A percentile compares a stretch with the other conserved stretches of the same genome.
Conservation (phyloP, 202 grass and related monocot species). For the Carex sylvatica region DNA sequence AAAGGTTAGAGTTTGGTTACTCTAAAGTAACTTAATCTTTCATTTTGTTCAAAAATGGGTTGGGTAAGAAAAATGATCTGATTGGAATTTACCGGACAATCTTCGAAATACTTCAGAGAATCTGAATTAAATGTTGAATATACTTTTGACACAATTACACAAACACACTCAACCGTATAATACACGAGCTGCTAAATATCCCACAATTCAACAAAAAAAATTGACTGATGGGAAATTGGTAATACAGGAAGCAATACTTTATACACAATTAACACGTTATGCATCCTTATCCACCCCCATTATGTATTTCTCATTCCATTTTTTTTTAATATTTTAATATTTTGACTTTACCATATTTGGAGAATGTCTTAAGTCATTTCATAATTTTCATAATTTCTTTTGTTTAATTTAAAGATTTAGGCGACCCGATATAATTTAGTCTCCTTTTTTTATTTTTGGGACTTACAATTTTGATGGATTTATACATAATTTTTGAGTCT, state of each 20-base stretch:
- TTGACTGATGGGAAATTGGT: not conserved
- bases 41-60: too few species aligned
- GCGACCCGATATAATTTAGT: too few species aligned
- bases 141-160: not conserved
- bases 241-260: not conserved
- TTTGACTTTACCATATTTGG: not conserved
- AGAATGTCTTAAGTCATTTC: not conserved
- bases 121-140: too few species aligned
- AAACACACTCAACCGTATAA: not conserved
- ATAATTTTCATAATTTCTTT: not conserved
- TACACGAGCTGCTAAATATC: not conserved
- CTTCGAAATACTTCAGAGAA: too few species aligned
- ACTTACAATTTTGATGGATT: too few species aligned
- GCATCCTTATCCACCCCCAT: not conserved
- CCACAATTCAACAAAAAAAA: not conserved
- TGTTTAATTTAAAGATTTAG: too few species aligned
- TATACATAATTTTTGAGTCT: too few species aligned
- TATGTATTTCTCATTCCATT: not conserved
- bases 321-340: not conserved
- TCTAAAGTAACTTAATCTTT: too few species aligned
- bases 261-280: conserved; percentile 7
- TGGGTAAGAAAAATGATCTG: too few species aligned
- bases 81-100: too few species aligned
- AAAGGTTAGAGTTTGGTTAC: not conserved
- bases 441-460: too few species aligned